These are phyloP conservation scores for Blastobotrys petasosporus DNA, from an alignment of 1,139 yeast species.

Conservation along the genomic window DNA sequence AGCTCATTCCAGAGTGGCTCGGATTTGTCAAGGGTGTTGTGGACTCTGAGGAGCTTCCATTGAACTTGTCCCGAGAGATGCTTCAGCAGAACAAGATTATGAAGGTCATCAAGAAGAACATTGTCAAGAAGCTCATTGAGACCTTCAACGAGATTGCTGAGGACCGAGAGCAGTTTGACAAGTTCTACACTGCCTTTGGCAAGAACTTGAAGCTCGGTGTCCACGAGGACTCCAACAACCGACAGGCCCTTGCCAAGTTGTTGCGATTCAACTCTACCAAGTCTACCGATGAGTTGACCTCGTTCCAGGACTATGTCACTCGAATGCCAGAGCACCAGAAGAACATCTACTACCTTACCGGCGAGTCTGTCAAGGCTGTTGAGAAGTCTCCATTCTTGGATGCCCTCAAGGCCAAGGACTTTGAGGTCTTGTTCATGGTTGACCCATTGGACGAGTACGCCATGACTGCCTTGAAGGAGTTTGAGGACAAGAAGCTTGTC, in stretches of 20 bases:
- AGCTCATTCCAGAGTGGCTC: constrained; percentile 98
- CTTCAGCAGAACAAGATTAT: constrained; percentile 99
- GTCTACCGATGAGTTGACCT: constrained; percentile 88
- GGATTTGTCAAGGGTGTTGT: constrained; percentile 98
- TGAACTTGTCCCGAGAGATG: constrained; percentile 99
- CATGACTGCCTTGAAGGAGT: constrained; percentile 98
- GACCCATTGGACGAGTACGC: constrained; percentile 99
- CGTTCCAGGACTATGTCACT: constrained; percentile 94
- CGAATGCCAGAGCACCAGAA: constrained; percentile 99
- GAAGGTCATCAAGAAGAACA: constrained; percentile 98
- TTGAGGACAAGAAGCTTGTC: constrained; percentile 97
- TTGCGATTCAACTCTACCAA: constrained; percentile 97
- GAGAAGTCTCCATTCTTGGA: constrained; percentile 99
- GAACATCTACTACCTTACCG: constrained; percentile 98
- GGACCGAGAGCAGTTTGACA: constrained; percentile 97
- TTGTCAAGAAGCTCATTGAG: constrained; percentile 97
- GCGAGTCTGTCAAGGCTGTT: constrained; percentile 96
- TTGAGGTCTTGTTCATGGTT: constrained; percentile 94
- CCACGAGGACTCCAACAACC: constrained; percentile 98
- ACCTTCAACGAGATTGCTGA: constrained; percentile 99
- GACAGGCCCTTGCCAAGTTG: constrained; percentile 89
- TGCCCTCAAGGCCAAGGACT: constrained; percentile 96
- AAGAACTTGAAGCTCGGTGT: constrained; percentile 99
- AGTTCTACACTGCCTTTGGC: constrained; percentile 96
- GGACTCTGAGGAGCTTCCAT: constrained; percentile 99